Percentiles rank a stretch among this genome's conserved stretches.
Evolutionary conservation across 768 basidiomycete species (phyloP).

Genomic region (Cystobasidium onofrii): DNA sequence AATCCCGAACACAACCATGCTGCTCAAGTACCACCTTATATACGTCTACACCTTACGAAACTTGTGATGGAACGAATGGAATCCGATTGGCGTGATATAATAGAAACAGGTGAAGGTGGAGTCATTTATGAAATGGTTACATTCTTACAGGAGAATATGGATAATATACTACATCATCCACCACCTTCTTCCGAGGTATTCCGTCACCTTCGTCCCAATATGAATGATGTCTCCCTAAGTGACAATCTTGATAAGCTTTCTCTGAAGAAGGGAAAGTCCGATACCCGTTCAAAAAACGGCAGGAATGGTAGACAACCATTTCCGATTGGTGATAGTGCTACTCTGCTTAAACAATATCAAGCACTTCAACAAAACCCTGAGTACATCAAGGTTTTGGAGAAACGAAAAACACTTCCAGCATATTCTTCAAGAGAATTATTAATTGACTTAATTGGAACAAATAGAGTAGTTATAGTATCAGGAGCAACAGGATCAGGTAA

Average conservation of each 20-base stretch:
- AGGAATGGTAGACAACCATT: conserved; percentile 3
- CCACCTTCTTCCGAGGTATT: conserved; percentile 67
- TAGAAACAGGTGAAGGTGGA: conserved; percentile 60
- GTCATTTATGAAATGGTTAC: conserved; percentile 60
- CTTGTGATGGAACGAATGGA: conserved; percentile 56
- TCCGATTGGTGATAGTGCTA: not conserved
- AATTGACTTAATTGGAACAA: conserved; percentile 53
- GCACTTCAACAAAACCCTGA: conserved; percentile 42
- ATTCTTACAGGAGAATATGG: conserved; percentile 64
- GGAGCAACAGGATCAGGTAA: conserved; percentile 93
- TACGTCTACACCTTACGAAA: conserved; percentile 72
- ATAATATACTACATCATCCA: conserved; percentile 55
- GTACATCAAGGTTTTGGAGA: conserved; percentile 56
- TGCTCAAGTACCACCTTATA: conserved; percentile 59
- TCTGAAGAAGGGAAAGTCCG: conserved; percentile 1
- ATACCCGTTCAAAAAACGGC: conserved; percentile 10
- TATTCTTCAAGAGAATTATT: conserved; percentile 62
- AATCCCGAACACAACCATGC: conserved; percentile 46
- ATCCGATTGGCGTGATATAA: conserved; percentile 51
- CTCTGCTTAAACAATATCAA: conserved; percentile 47
- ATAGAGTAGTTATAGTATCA: conserved; percentile 70
- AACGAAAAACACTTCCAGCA: conserved; percentile 64
- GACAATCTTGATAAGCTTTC: not conserved
- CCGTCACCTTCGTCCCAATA: conserved; percentile 52
- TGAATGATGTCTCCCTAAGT: conserved; percentile 24